Base-by-base conservation (phyloP, 2,329 filamentous ascomycete genomes). In the Penicillium sp. region DNA sequence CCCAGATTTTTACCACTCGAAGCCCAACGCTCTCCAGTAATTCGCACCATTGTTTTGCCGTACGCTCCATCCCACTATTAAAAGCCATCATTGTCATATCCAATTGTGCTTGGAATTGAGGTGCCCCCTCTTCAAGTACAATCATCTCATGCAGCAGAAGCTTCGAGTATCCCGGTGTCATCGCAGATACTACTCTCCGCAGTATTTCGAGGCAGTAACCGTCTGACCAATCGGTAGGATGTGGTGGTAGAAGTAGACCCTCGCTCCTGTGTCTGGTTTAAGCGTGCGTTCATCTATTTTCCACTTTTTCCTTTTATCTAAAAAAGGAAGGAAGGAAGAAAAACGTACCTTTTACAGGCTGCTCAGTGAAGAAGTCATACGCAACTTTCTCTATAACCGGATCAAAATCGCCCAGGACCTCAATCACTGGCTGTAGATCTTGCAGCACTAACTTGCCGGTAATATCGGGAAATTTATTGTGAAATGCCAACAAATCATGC, bases 361-460 rank as follows among this genome's bases (percentile, higher is more conserved):
- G n/a, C n/a, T n/a, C n/a, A n/a, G n/a, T n/a, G 16, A 55, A 50
- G 9, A 55, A 55, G 16, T 55, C 24, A 47, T 55, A 47, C 20
- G n/a, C 23, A 23, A 51, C 35, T 81, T 38, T 63, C 38, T 65
- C 65, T 38, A 47, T 54, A 12, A n/a, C 24, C 40, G 21, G 14
- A 14, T 23, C 18, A n/a, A 47, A 35, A 18, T 35, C 26, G n/a
- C 24, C 43, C n/a, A 64, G 62, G 11, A 66, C 52, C 35, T 63
- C 60, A 42, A 69, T 51, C 14, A 81, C 74, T 2, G 67, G 63
- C 0, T 73, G 70, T 4, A 77, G 65, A 57, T 83, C 81, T 58
- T 83, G 78, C 0, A 83, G 65, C 1, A 82, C 64, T 1, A 82
- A 63, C 2, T 71, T 66, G 0, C 79, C 79, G 0, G 68, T n/a